Base-by-base conservation (phyloP, 441 rosid species). In the Euphorbia schlechtendalii region DNA sequence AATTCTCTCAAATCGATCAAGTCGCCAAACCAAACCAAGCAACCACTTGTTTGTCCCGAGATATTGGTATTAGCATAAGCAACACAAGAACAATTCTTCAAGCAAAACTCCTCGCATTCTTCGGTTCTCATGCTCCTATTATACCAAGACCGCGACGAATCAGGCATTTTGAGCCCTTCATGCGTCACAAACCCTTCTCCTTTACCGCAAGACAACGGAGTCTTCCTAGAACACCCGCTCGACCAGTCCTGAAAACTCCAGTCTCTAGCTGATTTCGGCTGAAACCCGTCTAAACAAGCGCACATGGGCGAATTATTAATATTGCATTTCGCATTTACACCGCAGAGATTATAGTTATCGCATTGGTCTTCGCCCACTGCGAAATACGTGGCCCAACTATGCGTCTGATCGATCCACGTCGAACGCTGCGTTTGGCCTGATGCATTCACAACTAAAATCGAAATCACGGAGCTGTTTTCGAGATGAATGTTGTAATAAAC, bases 241-340 rank as follows among this genome's bases (percentile, higher is more conserved):
- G 89, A 74, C 87, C 90, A 84, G 60, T 78, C 77, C 10, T 82
- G 84, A 18, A 34, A n/a, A 8, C 75, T 80, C 86, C 95, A 92
- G 24, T 71, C 77, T 24, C 71, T 72, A 0, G 8, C 10, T n/a
- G 70, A 4, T 40, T 62, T 82, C 0, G 93, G 92, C 53, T 54
- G 70, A 59, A 85, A 93, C 8, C 97, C 97, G 17, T 67, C 57
- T 60, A 87, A 34, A 73, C 98, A 93, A 20, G 69, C 74, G 46
- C 97, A 90, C 7, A 51, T 59, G 3, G 69, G 72, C 40, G 73
- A 25, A 0, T 62, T 59, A 9, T 65, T 48, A 43, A 41, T 69
- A 65, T 82, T 70, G 71, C 98, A 93, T 5, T 79, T 66, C 13
- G 86, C 95, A 64, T 84, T 78, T 20, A 69, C 49, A 18, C 96